Percentiles rank a stretch among this genome's conserved stretches.
These are phyloP conservation scores for Sindora glabra DNA, from an alignment of 306 rosid species.

Conservation along the genomic window DNA sequence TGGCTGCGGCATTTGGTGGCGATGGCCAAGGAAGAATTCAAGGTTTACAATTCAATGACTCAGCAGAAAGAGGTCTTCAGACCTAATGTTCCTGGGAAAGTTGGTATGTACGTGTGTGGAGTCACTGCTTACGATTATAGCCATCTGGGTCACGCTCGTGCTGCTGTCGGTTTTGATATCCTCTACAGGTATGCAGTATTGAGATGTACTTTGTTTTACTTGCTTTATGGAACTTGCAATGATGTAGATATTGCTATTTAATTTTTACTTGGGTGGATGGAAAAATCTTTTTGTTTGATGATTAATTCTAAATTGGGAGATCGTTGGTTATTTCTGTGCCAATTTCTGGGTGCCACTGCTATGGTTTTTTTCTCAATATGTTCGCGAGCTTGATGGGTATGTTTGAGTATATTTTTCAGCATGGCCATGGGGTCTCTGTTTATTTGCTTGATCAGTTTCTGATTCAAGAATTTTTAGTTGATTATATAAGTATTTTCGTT, in stretches of 20 bases:
- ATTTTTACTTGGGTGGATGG: no score
- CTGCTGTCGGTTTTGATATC: slow-evolving; percentile 79
- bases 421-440: no score
- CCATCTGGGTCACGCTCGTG: slow-evolving; percentile 95
- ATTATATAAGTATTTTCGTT: no score
- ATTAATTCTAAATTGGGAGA: no score
- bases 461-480: neutral
- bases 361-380: no score
- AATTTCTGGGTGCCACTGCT: no score
- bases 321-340: no score
- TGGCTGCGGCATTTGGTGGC: no score
- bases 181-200: slow-evolving; percentile 47
- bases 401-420: no score
- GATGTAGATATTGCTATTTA: neutral
- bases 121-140: slow-evolving; percentile 84
- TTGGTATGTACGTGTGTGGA: slow-evolving; percentile 87
- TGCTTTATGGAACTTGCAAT: no score
- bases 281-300: no score
- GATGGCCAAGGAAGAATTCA: slow-evolving; percentile 60
- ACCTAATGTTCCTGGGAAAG: slow-evolving; percentile 52
- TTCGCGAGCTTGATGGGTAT: no score
- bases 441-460: neutral
- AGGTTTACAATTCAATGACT: slow-evolving; percentile 77
- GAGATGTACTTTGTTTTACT: neutral
- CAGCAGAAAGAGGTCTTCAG: slow-evolving; percentile 72